Evolutionary conservation across 257 asterid species (phyloP), one percentile per base, ranked within the genome.

Genomic region (Vinca minor): DNA sequence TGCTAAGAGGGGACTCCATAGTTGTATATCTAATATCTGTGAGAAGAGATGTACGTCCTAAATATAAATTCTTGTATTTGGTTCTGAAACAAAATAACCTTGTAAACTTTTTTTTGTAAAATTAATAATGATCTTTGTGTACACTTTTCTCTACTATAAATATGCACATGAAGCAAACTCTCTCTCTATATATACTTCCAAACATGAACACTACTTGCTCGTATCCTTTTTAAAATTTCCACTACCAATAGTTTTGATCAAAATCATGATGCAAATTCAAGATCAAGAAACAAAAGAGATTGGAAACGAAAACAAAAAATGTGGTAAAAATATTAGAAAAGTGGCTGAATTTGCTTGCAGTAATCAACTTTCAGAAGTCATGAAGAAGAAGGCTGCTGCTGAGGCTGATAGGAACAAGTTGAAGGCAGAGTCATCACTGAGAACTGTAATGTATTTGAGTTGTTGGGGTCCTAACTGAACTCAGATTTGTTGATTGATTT

Each of bases 391-490:
- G 52, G 73, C 47, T 70, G 64, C 46, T 2, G 54, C 68, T 68
- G 71, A 48, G 18, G 66, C 28, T 36, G 42, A 49, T 26, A 52
- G 5, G 35, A 55, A 73, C 29, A 63, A 59, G 68, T 67, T 58
- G 55, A 68, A 63, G 57, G 71, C 74, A 11, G 74, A 74, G 65
- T 73, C 69, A 34, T 64, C 74, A 1, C 41, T 74, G 6, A 64
- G 74, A 64, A 69, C 68, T 69, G 68, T 69, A 15, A 64, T 69
- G 74, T 62, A 66, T 62, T 63, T 73, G 23, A 73, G 73, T 48
- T 73, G 70, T 45, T 67, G 73, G 73, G 73, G 70, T 52, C 77
- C 77, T 25, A 73, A 67, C 31, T 67, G 56, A 62, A 8, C 5
- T 3, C 2, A 39, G 17, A 18, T 18, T 15, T 52, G 4, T 26